phyloP scores from a whole-genome alignment of 257 asterid genomes.

The Catharanthus roseus region DNA sequence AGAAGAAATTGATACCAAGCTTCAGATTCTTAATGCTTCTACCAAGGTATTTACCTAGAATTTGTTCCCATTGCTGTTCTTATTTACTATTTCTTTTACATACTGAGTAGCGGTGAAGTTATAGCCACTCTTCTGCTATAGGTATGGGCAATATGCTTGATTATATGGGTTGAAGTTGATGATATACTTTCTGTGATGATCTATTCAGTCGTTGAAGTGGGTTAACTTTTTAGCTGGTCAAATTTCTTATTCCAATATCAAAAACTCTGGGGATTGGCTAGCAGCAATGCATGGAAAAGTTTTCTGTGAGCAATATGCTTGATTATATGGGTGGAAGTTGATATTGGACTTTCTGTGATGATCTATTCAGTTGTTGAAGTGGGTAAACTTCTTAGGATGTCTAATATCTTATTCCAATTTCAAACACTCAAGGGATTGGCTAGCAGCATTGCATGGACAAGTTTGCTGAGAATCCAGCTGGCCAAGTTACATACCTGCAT shows the following conservation, averaged over 20 bases:
- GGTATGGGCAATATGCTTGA: background rate
- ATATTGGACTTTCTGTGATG: background rate
- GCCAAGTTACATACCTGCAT: background rate
- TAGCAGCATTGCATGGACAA: background rate
- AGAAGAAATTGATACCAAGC: conserved; percentile 82
- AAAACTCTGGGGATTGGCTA: too few relatives aligned
- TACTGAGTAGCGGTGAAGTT: background rate
- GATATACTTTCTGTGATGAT: background rate
- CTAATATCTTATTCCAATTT: background rate
- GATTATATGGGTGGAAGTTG: background rate
- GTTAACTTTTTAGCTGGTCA: background rate
- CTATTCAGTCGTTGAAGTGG: background rate
- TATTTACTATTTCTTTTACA: background rate
- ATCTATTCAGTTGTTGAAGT: background rate
- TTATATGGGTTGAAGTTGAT: background rate
- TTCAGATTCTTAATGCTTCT: conserved; percentile 80
- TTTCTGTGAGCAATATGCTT: background rate
- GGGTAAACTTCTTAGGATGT: background rate
- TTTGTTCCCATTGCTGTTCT: background rate
- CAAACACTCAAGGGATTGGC: too few relatives aligned
- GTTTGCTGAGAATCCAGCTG: background rate
- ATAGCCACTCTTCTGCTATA: background rate
- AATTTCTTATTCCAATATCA: background rate
- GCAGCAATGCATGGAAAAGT: background rate
- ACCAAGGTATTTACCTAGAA: conserved; percentile 46